Base-by-base conservation (phyloP, 2,329 filamentous ascomycete species). In the Paracoccidioides brasiliensis region DNA sequence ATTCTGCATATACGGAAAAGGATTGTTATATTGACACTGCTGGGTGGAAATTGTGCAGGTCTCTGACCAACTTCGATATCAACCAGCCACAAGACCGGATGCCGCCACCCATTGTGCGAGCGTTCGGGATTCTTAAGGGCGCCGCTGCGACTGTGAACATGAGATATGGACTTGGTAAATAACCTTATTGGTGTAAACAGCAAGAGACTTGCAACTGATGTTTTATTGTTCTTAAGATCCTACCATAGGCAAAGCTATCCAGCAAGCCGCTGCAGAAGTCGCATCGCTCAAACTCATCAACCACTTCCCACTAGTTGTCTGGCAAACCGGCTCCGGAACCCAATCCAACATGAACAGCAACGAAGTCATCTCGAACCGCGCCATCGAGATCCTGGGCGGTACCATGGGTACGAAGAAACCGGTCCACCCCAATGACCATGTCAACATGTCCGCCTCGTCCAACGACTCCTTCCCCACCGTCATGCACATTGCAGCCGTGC, bases 271-370 rank as follows among this genome's bases (percentile, higher is more conserved):
- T 61, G 81, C 84, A 60, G 93, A 98, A 77, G 91, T 98, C 43
- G 90, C 91, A 56, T 85, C 88, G 61, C 83, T 93, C 69, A 95
- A 96, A 80, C 85, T 97, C 66, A 73, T 94, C 67, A 90, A 96
- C 73, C 91, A 97, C 79, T 97, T 98, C 77, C 93, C 93, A 62
- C 87, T 97, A 59, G 91, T 97, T 56, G 91, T 98, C 69, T 98
- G 93, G 93, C 93, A 98, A 79, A 98, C 93, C 55, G 93, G 93
- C 61, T 97, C 93, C 52, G 93, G 93, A 70, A 97, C 93, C 35
- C 93, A 97, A 79, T 96, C 90, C 73, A 97, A 95, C 83, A 97
- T 97, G 93, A 98, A 98, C 78, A 90, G 91, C 71, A 98, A 98
- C 78, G 93, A 98, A 74, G 93, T 98, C 74, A 97, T 98, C 74